These are phyloP conservation scores for Phaeosphaeriaceae sp. DNA, from an alignment of 2,329 filamentous ascomycete genomes.

Conservation along the genomic window DNA sequence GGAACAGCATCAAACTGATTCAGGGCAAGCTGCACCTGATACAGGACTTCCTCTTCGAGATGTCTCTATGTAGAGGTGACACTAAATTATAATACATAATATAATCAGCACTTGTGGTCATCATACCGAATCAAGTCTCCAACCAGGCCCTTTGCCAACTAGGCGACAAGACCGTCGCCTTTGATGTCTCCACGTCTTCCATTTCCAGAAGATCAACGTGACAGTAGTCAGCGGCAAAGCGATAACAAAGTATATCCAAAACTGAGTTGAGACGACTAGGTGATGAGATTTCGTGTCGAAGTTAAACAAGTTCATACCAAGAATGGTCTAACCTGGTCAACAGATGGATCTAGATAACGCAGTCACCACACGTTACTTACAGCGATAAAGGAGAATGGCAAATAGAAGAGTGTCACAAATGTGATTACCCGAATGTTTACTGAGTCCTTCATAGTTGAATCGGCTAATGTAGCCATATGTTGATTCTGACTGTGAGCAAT, in stretches of 20 bases:
- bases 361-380: too few relatives aligned
- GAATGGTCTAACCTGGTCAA: slow-evolving; percentile 2
- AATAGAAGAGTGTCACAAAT: slow-evolving; percentile 7
- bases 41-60: too few relatives aligned
- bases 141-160: too few relatives aligned
- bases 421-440: slow-evolving; percentile 8
- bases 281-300: slow-evolving; percentile 6
- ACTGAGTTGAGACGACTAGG: slow-evolving; percentile 5
- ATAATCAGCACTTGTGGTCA: too few relatives aligned
- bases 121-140: too few relatives aligned
- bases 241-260: slow-evolving; percentile 7
- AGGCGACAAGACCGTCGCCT: too few relatives aligned
- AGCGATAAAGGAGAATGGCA: slow-evolving; percentile 11
- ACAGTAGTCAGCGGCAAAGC: slow-evolving; percentile 1
- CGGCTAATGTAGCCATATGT: slow-evolving; percentile 1
- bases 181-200: slow-evolving; percentile 2
- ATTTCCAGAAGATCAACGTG: slow-evolving; percentile 7
- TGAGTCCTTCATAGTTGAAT: slow-evolving; percentile 6
- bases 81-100: too few relatives aligned
- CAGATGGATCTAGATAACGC: too few relatives aligned
- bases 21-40: too few relatives aligned
- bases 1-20: too few relatives aligned
- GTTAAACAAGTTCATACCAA: slow-evolving; percentile 10
- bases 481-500: slow-evolving; percentile 5
- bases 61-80: too few relatives aligned